Conservation (phyloP, 2,329 filamentous ascomycete genomes). For the Periconia digitata region DNA sequence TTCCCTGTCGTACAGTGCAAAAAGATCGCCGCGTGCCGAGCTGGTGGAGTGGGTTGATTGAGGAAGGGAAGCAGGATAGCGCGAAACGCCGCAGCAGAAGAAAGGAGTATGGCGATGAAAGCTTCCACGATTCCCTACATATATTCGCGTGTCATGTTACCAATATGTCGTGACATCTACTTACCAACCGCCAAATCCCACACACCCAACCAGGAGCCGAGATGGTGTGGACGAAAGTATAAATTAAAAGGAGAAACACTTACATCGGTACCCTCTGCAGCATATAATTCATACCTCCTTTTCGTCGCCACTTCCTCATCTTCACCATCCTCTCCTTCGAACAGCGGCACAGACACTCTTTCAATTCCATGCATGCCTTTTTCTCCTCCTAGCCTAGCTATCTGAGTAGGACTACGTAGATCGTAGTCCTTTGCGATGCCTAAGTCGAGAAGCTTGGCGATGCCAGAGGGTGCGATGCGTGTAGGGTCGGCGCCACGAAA, state of each 20-base stretch:
- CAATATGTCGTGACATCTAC: too few species aligned
- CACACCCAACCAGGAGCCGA: too few species aligned
- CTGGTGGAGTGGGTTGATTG: slow-evolving; percentile 9
- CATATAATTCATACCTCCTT: slow-evolving; percentile 61
- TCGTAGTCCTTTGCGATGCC: slow-evolving; percentile 67
- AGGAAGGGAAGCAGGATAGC: slow-evolving; percentile 63
- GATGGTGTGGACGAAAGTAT: too few species aligned
- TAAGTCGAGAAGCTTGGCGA: slow-evolving; percentile 42
- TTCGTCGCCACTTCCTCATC: slow-evolving; percentile 64
- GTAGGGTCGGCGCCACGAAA: slow-evolving; percentile 68
- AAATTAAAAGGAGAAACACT: background rate
- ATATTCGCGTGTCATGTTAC: too few species aligned
- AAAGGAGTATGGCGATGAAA: slow-evolving; percentile 62
- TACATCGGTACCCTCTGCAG: slow-evolving; percentile 53
- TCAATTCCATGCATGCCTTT: slow-evolving; percentile 45
- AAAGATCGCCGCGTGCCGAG: slow-evolving; percentile 51
- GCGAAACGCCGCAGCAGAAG: slow-evolving; percentile 56
- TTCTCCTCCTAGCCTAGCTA: slow-evolving; percentile 45
- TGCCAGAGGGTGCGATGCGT: slow-evolving; percentile 16
- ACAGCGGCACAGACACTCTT: slow-evolving; percentile 66
- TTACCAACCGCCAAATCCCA: too few species aligned
- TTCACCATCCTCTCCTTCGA: slow-evolving; percentile 53
- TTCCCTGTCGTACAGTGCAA: slow-evolving; percentile 78
- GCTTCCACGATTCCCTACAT: slow-evolving; percentile 60
- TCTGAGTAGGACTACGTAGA: slow-evolving; percentile 64